These are phyloP conservation scores for Pezicula neosporulosa DNA, from an alignment of 2,329 filamentous ascomycete species.

Conservation along the genomic window DNA sequence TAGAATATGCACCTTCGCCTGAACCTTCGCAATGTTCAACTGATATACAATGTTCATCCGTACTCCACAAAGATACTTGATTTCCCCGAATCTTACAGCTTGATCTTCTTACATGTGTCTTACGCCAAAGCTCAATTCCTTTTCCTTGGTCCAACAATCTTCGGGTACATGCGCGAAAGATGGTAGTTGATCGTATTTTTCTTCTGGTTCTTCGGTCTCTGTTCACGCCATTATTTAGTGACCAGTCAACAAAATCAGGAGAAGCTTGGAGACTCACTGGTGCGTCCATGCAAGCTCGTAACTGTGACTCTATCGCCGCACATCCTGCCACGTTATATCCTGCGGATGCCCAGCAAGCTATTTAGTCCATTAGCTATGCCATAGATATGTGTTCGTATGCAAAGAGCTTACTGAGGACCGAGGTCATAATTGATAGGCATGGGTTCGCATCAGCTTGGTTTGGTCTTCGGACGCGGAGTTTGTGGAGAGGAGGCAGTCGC, in stretches of 20 bases:
- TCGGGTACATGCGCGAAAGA: conserved; percentile 70
- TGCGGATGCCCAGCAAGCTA: conserved; percentile 82
- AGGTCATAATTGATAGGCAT: conserved; percentile 63
- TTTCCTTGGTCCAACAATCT: conserved; percentile 70
- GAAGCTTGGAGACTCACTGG: conserved; percentile 48
- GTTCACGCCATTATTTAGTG: conserved; percentile 6
- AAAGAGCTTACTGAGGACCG: conserved; percentile 56
- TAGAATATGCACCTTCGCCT: too few relatives aligned
- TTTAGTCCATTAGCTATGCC: conserved; percentile 1
- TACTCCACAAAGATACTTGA: not conserved
- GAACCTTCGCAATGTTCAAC: too few relatives aligned
- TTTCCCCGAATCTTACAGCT: not conserved
- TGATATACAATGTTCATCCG: too few relatives aligned
- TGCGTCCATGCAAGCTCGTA: conserved; percentile 76
- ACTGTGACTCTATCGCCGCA: conserved; percentile 53
- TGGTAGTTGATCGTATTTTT: conserved; percentile 92
- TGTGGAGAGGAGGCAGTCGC: conserved; percentile 53
- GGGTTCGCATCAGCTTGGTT: conserved; percentile 60
- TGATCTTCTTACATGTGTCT: too few relatives aligned
- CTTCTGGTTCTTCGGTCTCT: conserved; percentile 54
- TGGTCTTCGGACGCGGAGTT: conserved; percentile 62
- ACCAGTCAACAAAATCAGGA: not conserved
- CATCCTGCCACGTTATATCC: conserved; percentile 63
- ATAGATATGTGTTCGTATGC: conserved; percentile 9
- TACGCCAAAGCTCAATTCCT: conserved; percentile 41